phyloP scores from a whole-genome alignment of 1,284 basidiomycete genomes.

The Fomitopsis schrenkii region DNA sequence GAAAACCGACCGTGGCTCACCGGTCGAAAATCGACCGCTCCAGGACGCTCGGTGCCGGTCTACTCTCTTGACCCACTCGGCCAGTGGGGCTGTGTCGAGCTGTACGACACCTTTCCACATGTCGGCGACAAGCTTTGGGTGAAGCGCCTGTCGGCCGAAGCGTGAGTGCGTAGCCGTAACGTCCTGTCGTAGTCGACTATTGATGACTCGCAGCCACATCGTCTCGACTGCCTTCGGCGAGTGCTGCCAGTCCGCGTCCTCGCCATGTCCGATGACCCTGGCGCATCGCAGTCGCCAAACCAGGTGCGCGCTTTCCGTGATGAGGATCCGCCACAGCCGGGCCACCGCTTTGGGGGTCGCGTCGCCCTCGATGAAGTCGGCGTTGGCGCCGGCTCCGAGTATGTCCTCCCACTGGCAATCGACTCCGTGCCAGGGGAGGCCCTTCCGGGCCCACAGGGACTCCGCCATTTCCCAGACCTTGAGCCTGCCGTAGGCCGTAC shows the following conservation, averaged over 20 bases:
- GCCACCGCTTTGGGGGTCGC: no score
- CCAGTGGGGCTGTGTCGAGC: no score
- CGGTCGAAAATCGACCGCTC: no score
- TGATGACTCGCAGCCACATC: neutral
- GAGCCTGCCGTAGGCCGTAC: slow-evolving; percentile 16
- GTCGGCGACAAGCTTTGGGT: no score
- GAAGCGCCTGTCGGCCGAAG: no score
- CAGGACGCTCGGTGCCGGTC: no score
- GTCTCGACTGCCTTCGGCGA: neutral
- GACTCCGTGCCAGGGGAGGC: slow-evolving; percentile 6
- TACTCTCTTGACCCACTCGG: no score
- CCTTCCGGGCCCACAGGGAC: slow-evolving; percentile 12
- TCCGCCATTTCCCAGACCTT: slow-evolving; percentile 24
- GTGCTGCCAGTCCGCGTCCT: neutral
- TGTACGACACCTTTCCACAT: no score
- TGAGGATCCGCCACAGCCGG: neutral
- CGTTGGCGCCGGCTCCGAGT: no score
- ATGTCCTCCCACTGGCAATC: no score
- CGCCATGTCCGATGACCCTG: neutral
- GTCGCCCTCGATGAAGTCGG: no score
- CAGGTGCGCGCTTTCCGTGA: neutral
- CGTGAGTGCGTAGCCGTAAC: neutral
- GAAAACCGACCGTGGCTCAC: no score
- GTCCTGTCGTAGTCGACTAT: neutral
- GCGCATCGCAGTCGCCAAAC: neutral